Conservation (phyloP, 495 filamentous ascomycete genomes). For the Daldinia vernicosa region DNA sequence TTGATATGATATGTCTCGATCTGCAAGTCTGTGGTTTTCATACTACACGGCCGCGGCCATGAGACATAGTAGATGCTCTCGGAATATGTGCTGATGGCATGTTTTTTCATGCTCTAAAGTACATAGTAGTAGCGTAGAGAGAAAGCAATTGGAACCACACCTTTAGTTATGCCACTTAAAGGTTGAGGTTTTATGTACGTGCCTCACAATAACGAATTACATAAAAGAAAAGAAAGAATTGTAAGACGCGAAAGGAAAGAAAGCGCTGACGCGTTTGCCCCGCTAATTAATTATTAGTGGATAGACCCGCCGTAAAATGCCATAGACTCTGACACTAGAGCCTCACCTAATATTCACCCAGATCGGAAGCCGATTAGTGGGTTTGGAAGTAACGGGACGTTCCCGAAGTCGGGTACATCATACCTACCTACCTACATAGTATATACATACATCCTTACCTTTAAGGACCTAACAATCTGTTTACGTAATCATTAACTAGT, state of each 20-base stretch:
- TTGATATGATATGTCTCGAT: slow-evolving; percentile 18
- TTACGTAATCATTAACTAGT: not conserved
- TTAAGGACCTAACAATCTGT: not conserved
- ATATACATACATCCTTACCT: not conserved
- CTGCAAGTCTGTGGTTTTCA: not conserved
- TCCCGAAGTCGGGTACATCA: not conserved
- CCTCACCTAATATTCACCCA: not conserved
- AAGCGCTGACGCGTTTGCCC: not conserved
- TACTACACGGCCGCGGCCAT: slow-evolving; percentile 4
- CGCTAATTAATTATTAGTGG: not conserved
- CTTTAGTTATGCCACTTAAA: not conserved
- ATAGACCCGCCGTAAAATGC: not conserved
- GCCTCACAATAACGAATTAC: not conserved
- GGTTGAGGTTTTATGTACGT: not conserved
- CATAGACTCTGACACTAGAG: no score
- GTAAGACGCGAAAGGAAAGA: not conserved
- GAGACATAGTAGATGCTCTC: not conserved
- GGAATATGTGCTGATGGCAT: not conserved
- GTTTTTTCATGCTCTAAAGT: not conserved
- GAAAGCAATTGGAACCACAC: not conserved
- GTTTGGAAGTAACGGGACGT: not conserved
- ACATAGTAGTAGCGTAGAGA: no score
- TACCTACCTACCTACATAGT: no score
- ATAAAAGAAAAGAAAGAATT: not conserved
- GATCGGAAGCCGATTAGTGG: not conserved